Evolutionary conservation across 129 eudicot genomes (phyloP), one percentile per base, ranked within the genome.

Genomic region (Heracleum sosnowskyi): DNA sequence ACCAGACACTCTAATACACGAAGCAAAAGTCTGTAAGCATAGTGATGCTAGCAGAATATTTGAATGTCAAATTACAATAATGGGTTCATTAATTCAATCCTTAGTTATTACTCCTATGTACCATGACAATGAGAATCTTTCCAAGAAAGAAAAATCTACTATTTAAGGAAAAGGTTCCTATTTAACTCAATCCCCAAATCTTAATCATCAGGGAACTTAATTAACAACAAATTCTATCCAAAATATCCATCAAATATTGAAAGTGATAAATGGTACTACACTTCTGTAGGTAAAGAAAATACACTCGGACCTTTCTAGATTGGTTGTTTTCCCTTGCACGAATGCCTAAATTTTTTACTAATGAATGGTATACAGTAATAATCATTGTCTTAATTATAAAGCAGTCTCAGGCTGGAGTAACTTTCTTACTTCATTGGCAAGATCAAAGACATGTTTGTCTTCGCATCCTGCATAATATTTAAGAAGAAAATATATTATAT

Each of bases 401-500:
- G 69, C 63, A 64, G 73, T 45, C 78, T 63, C 44, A 44, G 75
- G 41, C 81, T 35, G 79, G 60, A 89, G 86, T 17, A 84, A 73
- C 26, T 86, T 81, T 75, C 97, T 84, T 33, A 90, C 98, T 89
- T 86, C 90, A 40, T 87, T 81, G 35, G 98, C 98, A 53, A 94
- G 86, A 79, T 87, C 87, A 74, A 37, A 79, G 12, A 91, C 96
- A 81, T 90, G 98, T 74, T 84, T 87, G 72, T 94, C 98, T 81
- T 83, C 83, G 76, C 88, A 90, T 79, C 98, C 98, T 94, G 76
- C 77, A 68, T 26, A 20, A 15, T 62, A 10, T 77, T 28, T 37
- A 9, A 33, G 63, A n/a, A n/a, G n/a, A n/a, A n/a, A n/a, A n/a
- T n/a, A n/a, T n/a, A n/a, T n/a, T n/a, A n/a, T n/a, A n/a, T n/a